A percentile compares a stretch with the other conserved stretches of the same genome.
Conservation (phyloP, 1,284 basidiomycete genomes). For the Fomitopsis pinicola region DNA sequence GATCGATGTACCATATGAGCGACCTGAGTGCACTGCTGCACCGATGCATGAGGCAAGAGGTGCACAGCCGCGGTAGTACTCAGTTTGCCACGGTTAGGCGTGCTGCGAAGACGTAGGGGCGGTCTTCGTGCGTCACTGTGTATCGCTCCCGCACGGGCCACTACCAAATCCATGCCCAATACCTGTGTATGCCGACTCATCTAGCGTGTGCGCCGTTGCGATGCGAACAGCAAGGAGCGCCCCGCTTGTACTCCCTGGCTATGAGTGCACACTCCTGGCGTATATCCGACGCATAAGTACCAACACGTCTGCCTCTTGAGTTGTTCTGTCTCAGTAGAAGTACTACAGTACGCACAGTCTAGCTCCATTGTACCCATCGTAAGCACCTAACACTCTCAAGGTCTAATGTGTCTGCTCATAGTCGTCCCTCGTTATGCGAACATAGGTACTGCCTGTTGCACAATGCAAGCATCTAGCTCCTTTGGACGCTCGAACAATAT, state of each 20-base stretch:
- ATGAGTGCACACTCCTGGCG: background rate
- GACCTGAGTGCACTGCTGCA: too few species aligned
- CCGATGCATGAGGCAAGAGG: background rate
- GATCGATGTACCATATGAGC: background rate
- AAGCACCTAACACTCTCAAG: too few species aligned
- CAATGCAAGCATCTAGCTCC: too few species aligned
- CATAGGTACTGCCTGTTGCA: too few species aligned
- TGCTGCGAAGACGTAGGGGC: background rate
- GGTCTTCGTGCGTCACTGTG: background rate
- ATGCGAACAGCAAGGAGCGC: background rate
- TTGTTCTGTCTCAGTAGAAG: background rate
- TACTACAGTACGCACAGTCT: background rate
- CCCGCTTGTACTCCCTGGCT: background rate
- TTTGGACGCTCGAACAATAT: too few species aligned
- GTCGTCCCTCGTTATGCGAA: too few species aligned
- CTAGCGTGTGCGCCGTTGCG: background rate
- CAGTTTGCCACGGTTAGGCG: background rate
- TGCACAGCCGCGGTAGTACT: background rate
- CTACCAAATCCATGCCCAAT: background rate
- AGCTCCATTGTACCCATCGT: background rate
- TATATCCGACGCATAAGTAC: background rate
- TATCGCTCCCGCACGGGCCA: background rate
- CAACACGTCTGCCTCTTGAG: background rate
- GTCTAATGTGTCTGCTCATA: too few species aligned
- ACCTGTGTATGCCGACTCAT: background rate